Evolutionary conservation across 495 filamentous ascomycete genomes (phyloP), one percentile per base, ranked within the genome.

Genomic region (Hypoxylon rickii): DNA sequence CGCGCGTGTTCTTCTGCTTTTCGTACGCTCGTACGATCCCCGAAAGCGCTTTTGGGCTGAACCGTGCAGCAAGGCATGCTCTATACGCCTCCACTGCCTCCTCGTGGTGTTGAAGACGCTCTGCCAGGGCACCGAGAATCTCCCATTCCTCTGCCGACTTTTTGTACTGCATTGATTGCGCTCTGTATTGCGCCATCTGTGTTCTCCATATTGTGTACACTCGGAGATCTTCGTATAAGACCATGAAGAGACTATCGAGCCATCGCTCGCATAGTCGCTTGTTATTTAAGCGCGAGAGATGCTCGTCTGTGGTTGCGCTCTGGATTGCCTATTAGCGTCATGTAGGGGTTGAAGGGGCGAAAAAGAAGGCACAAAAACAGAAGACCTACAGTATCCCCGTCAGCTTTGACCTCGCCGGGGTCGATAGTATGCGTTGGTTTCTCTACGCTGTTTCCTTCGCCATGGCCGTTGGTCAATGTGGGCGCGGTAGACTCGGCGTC

Each of bases 131-230:
- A 44, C 95, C 94, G 1, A 98, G 85, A 51, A 98, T 96, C 73
- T 98, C 94, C 94, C 93, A 97, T 71, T 98, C 94, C 53, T 95
- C 90, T 7, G 94, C 86, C 2, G 88, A 92, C 72, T 97, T 98
- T 73, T 90, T 92, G 77, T 97, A 97, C 39, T 90, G 86, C 64
- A 93, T 86, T 32, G 88, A 84, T 68, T 96, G 92, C 37, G 93
- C 89, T 16, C 89, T 86, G 64, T 86, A 93, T 61, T 96, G 93
- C 3, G 90, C 89, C 84, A 97, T 89, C 72, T 97, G 95, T 2
- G 94, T 96, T 32, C 94, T 86, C 94, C 94, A 98, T 68, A 98
- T 97, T 32, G 94, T 97, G 74, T 97, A 98, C 49, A 98, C 92
- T 21, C 94, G 89, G 7, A 98, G 83, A 65, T 98, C 94, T 70